Conservation (phyloP, 352 stramenopile genomes). For the Pythium myriotylum region DNA sequence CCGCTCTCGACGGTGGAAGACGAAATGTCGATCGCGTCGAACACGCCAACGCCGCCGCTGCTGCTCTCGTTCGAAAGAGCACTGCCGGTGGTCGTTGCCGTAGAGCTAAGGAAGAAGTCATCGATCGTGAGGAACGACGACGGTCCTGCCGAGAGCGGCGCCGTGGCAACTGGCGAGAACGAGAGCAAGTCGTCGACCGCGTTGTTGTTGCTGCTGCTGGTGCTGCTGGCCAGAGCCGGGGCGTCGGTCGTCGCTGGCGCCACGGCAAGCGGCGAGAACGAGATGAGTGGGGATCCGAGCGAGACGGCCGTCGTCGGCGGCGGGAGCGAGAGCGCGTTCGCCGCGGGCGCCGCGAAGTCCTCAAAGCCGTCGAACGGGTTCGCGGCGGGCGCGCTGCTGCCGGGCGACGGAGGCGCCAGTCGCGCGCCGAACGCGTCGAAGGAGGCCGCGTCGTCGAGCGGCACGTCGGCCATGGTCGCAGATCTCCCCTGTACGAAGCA, state of each 20-base stretch:
- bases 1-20: too few species aligned
- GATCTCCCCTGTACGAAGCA: not conserved
- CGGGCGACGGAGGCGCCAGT: too few species aligned
- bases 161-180: slow-evolving; percentile 19
- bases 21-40: too few species aligned
- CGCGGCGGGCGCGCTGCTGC: not conserved
- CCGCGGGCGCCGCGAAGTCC: slow-evolving; percentile 5
- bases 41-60: not conserved
- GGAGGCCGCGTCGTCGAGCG: slow-evolving; percentile 10
- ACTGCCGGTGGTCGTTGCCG: not conserved
- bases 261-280: slow-evolving; percentile 26
- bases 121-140: slow-evolving; percentile 22
- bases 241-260: not conserved
- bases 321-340: not conserved
- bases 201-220: too few species aligned
- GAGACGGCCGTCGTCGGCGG: not conserved
- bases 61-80: not conserved
- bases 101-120: slow-evolving; percentile 11
- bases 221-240: not conserved
- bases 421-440: not conserved
- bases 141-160: not conserved
- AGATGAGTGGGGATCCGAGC: slow-evolving; percentile 26
- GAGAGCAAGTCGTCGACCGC: slow-evolving; percentile 26
- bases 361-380: slow-evolving; percentile 25
- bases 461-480: slow-evolving; percentile 12